These are phyloP conservation scores for Ophiostoma pallidulum DNA, from an alignment of 2,329 filamentous ascomycete genomes.

Conservation along the genomic window DNA sequence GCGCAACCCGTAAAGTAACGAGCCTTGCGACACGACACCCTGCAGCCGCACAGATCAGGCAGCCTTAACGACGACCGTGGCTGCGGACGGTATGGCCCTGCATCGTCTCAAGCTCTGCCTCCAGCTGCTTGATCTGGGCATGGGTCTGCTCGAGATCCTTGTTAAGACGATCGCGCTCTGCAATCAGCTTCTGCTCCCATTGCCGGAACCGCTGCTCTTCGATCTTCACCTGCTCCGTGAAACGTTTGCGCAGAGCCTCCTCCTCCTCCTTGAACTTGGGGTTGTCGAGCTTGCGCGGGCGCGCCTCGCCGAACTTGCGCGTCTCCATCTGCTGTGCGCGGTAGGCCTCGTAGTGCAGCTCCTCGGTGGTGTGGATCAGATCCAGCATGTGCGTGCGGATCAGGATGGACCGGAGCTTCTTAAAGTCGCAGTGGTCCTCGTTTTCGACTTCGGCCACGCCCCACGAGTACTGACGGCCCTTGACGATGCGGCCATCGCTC, in stretches of 20 bases:
- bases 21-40: neutral
- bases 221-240: conserved; percentile 99
- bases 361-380: conserved; percentile 98
- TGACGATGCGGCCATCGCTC: conserved; percentile 88
- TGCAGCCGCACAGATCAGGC: neutral
- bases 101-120: conserved; percentile 86
- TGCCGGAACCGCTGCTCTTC: conserved; percentile 98
- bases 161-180: conserved; percentile 97
- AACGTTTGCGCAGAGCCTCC: conserved; percentile 94
- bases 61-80: conserved; percentile 76
- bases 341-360: conserved; percentile 98
- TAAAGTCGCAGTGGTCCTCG: conserved; percentile 99
- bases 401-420: conserved; percentile 97
- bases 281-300: conserved; percentile 96
- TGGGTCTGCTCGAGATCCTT: conserved; percentile 99
- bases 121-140: conserved; percentile 83
- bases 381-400: conserved; percentile 99
- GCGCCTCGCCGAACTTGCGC: conserved; percentile 95
- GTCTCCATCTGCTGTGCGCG: conserved; percentile 99
- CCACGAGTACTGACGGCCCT: conserved; percentile 98
- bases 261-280: conserved; percentile 99
- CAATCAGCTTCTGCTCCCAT: conserved; percentile 99
- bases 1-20: too few species aligned
- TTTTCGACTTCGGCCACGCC: conserved; percentile 99
- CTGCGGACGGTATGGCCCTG: conserved; percentile 85